Base-by-base conservation (phyloP, 345 rosid species). In the Boechera stricta region DNA sequence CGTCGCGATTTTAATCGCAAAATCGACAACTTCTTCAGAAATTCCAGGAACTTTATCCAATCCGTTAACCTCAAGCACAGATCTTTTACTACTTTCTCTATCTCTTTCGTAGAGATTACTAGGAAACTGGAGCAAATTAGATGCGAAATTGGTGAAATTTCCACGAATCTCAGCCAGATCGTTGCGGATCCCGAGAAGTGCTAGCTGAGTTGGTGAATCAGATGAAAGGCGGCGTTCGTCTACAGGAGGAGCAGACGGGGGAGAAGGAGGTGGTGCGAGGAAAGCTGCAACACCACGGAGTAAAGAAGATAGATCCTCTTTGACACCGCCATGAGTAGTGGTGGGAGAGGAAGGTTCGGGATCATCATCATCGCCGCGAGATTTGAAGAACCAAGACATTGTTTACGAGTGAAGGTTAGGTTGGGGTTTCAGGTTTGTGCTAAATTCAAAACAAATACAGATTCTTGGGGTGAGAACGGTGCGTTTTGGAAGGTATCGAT, bases 141-240 rank as follows among this genome's bases (percentile, higher is more conserved):
- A 83, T 11, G 93, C 89, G 69, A 90, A 70, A 76, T 80, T 90
- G 21, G 90, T 85, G 67, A 91, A 76, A 81, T 87, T 89, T n/a
- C 84, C 91, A 3, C 89, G 86, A 47, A 91, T 84, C 77, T 91
- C 97, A 1, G 81, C 89, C 0, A 91, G 86, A 86, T 91, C 91
- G 66, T 84, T 88, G 4, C 90, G 87, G 66, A 90, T 84, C 72
- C 91, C 91, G 11, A 63, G 8, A 5, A 90, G 86, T 36, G 75
- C 75, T 51, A 61, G 81, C 59, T 81, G 77, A 24, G 80, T 39
- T 32, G 73, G 35, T 10, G 83, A 76, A 54, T 80, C 83, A 1
- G 77, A 67, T 24, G 72, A 53, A 21, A 24, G 48, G 11, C 9
- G 60, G 24, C 18, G 52, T 42, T 77, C 42, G 42, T 29, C 49